Base-by-base conservation (phyloP, 345 rosid genomes). In the Lumnitzera littorea region DNA sequence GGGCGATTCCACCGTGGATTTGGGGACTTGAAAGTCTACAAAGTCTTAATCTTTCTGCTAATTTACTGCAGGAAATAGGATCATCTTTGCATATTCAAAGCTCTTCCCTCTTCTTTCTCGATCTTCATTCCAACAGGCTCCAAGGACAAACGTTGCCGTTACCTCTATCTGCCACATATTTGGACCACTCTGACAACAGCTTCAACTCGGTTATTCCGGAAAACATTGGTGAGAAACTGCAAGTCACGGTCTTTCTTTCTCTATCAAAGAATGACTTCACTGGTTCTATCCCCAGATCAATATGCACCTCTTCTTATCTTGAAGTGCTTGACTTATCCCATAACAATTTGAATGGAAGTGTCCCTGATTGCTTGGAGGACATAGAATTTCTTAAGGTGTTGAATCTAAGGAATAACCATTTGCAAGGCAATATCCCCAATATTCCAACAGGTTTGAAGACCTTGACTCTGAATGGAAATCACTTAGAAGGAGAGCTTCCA, bases 391-490 rank as follows among this genome's bases (percentile, higher is more conserved):
- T 59, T n/a, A 43, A 55, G 15, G 73, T 70, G 0, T 48, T 80
- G 4, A 64, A 76, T 24, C 50, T 76, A 0, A 27, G 67, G n/a
- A 54, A 51, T 2, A 80, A 80, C 60, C 48, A 50, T 0, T 55
- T 76, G 0, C 31, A 9, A 1, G 84, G 84, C n/a, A 46, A 24
- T 7, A 59, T 81, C 46, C 60, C 72, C 5, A 55, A 50, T 51
- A 58, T 75, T 54, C 58, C 46, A 0, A 12, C 0, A 12, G 13
- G 0, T 5, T 53, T 73, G 24, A 58, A 52, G 51, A 76, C 70
- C 2, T 23, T 79, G 12, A 64, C 70, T 63, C 52, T 79, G 25
- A 72, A 61, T 16, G 17, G 57, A 20, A 83, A 78, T 72, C 56
- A 0, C 2, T 25, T 83, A 0, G 50, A 24, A 23, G 88, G 85